These are phyloP conservation scores for Hordeum marinum DNA, from an alignment of 176 grass and related monocot species.

Conservation along the genomic window DNA sequence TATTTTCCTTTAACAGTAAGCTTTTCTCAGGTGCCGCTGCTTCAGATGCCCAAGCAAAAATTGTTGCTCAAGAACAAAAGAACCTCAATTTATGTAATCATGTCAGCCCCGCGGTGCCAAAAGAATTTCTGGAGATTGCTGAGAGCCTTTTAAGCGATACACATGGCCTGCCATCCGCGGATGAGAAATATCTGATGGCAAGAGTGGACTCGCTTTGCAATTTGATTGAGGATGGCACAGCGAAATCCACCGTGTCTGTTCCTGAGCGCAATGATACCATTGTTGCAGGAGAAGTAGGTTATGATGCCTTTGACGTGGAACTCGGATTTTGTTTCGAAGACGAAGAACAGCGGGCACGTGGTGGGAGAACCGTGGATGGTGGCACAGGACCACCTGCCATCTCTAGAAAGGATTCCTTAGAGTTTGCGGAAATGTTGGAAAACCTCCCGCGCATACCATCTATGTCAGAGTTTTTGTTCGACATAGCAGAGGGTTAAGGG, in stretches of 20 bases:
- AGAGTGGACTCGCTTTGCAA: slow-evolving; percentile 49
- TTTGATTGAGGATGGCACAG: slow-evolving; percentile 44
- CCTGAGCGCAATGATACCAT: not conserved
- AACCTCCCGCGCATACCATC: slow-evolving; percentile 51
- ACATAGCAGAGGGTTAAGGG: slow-evolving; percentile 36
- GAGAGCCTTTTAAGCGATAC: slow-evolving; percentile 63
- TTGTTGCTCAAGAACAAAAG: slow-evolving; percentile 20
- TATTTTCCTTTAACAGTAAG: not conserved
- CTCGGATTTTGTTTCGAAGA: not conserved
- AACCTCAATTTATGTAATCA: slow-evolving; percentile 21
- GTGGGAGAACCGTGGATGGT: not conserved
- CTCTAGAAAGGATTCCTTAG: slow-evolving; percentile 44
- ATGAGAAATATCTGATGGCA: slow-evolving; percentile 57
- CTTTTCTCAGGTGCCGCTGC: not conserved
- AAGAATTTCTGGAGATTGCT: slow-evolving; percentile 40
- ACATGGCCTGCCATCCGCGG: slow-evolving; percentile 16
- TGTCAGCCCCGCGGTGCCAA: slow-evolving; percentile 13
- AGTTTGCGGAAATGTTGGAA: slow-evolving; percentile 26
- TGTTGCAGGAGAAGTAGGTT: slow-evolving; percentile 12
- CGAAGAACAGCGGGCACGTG: not conserved
- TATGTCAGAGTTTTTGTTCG: slow-evolving; percentile 43
- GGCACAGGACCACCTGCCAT: slow-evolving; percentile 6
- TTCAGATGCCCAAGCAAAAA: not conserved
- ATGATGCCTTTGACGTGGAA: slow-evolving; percentile 28
- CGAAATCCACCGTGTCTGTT: not conserved